Conservation (phyloP, 2,329 filamentous ascomycete species). For the Teratosphaeria zuluensis region DNA sequence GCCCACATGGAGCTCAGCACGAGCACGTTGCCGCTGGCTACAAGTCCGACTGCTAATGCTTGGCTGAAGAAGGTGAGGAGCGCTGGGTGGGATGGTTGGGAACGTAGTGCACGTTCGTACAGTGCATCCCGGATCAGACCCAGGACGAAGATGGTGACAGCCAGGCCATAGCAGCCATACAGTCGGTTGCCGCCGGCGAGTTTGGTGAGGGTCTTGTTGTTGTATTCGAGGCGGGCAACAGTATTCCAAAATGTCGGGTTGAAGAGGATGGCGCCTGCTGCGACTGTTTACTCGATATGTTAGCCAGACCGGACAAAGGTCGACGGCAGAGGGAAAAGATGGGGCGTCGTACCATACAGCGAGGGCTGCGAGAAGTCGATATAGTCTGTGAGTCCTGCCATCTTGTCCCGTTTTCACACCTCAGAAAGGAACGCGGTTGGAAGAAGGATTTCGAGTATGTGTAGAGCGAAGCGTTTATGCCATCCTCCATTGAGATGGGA, state of each 20-base stretch:
- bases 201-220: slow-evolving; percentile 78
- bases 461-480: not conserved
- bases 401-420: slow-evolving; percentile 24
- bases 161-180: slow-evolving; percentile 81
- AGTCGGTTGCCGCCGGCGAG: slow-evolving; percentile 71
- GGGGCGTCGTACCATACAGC: slow-evolving; percentile 32
- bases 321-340: not conserved
- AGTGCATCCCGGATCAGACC: slow-evolving; percentile 72
- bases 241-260: slow-evolving; percentile 99
- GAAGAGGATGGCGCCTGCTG: slow-evolving; percentile 64
- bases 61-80: slow-evolving; percentile 43
- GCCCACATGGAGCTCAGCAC: slow-evolving; percentile 85
- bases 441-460: not conserved
- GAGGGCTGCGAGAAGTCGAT: slow-evolving; percentile 34
- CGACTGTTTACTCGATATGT: slow-evolving; percentile 7
- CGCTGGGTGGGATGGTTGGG: slow-evolving; percentile 64
- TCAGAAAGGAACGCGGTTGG: not conserved
- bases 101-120: slow-evolving; percentile 73
- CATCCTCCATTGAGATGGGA: not conserved
- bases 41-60: slow-evolving; percentile 1
- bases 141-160: slow-evolving; percentile 78
- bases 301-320: not conserved
- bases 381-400: not conserved
- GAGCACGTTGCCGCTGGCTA: slow-evolving; percentile 55
- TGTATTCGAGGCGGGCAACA: slow-evolving; percentile 81